A percentile compares a stretch with the other conserved stretches of the same genome.
These are phyloP conservation scores for Lepiota brunneoincarnata DNA, from an alignment of 768 basidiomycete species.

Conservation along the genomic window DNA sequence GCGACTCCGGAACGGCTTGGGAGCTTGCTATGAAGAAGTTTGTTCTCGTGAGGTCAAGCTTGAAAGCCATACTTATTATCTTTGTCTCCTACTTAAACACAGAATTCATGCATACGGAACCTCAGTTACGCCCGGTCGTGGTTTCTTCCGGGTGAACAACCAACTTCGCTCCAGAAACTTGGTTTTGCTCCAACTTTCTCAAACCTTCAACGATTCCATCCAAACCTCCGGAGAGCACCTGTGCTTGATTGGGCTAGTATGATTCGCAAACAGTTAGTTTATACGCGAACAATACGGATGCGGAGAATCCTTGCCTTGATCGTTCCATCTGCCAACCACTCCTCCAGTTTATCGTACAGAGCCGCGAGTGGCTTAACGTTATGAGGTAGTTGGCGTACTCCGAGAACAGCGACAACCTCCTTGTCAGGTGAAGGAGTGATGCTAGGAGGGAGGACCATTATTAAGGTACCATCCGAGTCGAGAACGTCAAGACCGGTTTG, in stretches of 20 bases:
- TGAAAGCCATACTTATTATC: too few species aligned
- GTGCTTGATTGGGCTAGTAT: conserved; percentile 38
- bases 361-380: conserved; percentile 17
- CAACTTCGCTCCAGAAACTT: conserved; percentile 42
- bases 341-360: conserved; percentile 21
- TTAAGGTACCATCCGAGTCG: conserved; percentile 32
- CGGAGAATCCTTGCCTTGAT: conserved; percentile 25
- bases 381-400: conserved; percentile 20
- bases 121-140: too few species aligned
- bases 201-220: conserved; percentile 40
- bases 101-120: too few species aligned
- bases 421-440: conserved; percentile 13
- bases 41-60: too few species aligned
- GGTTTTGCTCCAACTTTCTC: conserved; percentile 32
- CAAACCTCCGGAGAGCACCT: conserved; percentile 41
- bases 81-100: too few species aligned
- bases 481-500: conserved; percentile 23
- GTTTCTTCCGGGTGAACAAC: conserved; percentile 42
- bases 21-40: conserved; percentile 29
- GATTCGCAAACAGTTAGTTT: neutral
- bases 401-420: conserved; percentile 16
- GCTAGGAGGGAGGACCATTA: conserved; percentile 29
- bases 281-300: neutral
- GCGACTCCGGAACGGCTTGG: conserved; percentile 14
- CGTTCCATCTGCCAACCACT: conserved; percentile 29